These are phyloP conservation scores for Globisporangium abappressorium DNA, from an alignment of 352 stramenopile genomes.

Conservation along the genomic window DNA sequence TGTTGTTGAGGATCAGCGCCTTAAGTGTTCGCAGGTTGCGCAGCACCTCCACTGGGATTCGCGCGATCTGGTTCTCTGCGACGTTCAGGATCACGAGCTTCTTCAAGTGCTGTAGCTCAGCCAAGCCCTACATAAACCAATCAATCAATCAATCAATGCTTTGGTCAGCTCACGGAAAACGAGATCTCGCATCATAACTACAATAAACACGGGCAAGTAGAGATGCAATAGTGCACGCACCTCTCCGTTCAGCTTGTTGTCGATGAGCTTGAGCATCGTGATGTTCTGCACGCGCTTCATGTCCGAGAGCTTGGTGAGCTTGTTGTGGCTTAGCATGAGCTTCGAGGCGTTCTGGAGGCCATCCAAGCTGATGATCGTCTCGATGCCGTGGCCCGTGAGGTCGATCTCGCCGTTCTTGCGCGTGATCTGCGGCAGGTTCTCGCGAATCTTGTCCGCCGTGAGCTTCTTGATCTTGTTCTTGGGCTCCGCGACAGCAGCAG, in stretches of 20 bases:
- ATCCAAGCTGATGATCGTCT: slow-evolving; percentile 75
- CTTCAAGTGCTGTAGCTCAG: slow-evolving; percentile 69
- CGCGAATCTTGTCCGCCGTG: slow-evolving; percentile 69
- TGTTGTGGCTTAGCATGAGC: slow-evolving; percentile 83
- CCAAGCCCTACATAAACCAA: slow-evolving; percentile 31
- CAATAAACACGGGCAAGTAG: not conserved
- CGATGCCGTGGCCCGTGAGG: slow-evolving; percentile 69
- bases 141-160: not conserved
- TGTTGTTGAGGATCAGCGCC: slow-evolving; percentile 84
- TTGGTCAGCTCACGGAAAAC: not conserved
- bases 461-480: slow-evolving; percentile 89
- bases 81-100: slow-evolving; percentile 81
- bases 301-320: slow-evolving; percentile 78
- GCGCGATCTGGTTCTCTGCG: slow-evolving; percentile 70
- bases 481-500: slow-evolving; percentile 6
- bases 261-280: slow-evolving; percentile 80
- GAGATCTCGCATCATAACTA: not conserved
- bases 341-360: slow-evolving; percentile 61
- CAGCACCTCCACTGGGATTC: slow-evolving; percentile 67
- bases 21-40: slow-evolving; percentile 69
- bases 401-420: slow-evolving; percentile 54
- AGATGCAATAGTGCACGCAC: slow-evolving; percentile 13
- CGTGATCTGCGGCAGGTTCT: slow-evolving; percentile 46
- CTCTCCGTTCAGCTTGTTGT: slow-evolving; percentile 75
- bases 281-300: slow-evolving; percentile 53